Evolutionary conservation across 2,329 filamentous ascomycete species (phyloP).

Genomic region (Fusarium musae): DNA sequence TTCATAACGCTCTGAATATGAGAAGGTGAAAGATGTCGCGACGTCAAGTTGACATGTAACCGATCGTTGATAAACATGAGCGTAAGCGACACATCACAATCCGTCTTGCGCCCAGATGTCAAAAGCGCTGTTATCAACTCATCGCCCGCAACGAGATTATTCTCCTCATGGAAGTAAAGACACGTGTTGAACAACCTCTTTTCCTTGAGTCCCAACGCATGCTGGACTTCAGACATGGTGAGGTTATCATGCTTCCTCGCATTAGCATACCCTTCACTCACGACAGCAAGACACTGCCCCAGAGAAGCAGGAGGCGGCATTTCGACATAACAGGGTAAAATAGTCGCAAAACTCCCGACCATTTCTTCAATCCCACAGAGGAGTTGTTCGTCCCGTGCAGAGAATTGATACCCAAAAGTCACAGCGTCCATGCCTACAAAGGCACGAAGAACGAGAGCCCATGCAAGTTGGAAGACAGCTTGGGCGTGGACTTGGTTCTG

Average conservation of each 20-base stretch:
- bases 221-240: constrained; percentile 58
- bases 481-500: constrained; percentile 56
- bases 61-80: constrained; percentile 54
- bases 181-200: constrained; percentile 62
- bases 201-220: constrained; percentile 56
- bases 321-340: constrained; percentile 50
- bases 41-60: constrained; percentile 57
- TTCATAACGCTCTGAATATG: constrained; percentile 61
- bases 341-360: constrained; percentile 60
- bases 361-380: constrained; percentile 54
- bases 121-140: constrained; percentile 10
- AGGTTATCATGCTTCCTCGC: constrained; percentile 55
- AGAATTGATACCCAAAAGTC: constrained; percentile 64
- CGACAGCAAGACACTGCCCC: constrained; percentile 46
- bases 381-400: constrained; percentile 57
- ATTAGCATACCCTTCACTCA: constrained; percentile 45
- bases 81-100: constrained; percentile 60
- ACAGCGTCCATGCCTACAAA: constrained; percentile 65
- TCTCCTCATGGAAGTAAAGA: constrained; percentile 59
- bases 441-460: constrained; percentile 66
- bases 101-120: constrained; percentile 51
- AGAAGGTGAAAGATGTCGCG: constrained; percentile 54
- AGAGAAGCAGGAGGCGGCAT: constrained; percentile 49
- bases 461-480: constrained; percentile 67
- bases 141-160: background rate